Evolutionary conservation across 1,284 basidiomycete genomes (phyloP), one percentile per base, ranked within the genome.

Genomic region (Ceratobasidium sp.): DNA sequence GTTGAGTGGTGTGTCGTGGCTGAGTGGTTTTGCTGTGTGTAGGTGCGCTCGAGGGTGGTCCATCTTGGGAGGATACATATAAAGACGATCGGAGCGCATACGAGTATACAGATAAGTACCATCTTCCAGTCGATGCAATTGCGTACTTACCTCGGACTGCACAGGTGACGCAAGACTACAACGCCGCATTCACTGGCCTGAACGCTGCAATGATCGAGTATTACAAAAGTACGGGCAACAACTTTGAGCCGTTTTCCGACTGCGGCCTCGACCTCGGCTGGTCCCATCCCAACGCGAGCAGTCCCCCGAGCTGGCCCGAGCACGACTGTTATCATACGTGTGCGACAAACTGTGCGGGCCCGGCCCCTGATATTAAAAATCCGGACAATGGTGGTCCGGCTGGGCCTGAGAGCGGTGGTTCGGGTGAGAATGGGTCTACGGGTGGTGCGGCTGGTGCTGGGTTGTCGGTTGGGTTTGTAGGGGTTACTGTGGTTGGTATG

Each of bases 151-250:
- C 64, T 67, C 66, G 29, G 15, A 19, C 37, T 29, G n/a, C 74
- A 78, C 65, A 78, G 77, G 77, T 78, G 73, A 78, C 77, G 32
- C 77, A 78, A 57, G 77, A 78, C 51, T 78, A 78, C 62, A 78
- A 78, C n/a, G 74, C 77, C 19, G 77, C 77, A n/a, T 78, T 78
- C 75, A 78, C 77, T 7, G 77, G 77, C 19, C 56, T 78, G n/a
- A 78, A 78, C 61, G 77, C 77, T 34, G 77, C 74, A 25, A 64
- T 77, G 77, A 44, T 68, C 75, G 46, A 78, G 65, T 67, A 74
- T 68, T 62, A 74, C n/a, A n/a, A n/a, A n/a, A n/a, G n/a, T 61
- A 7, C 4, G 13, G 40, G 51, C 11, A 65, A 40, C 57, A 71
- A 67, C 44, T 78, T 78, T 61, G 76, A 78, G 67, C 13, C 77